Evolutionary conservation across 768 basidiomycete genomes (phyloP), one percentile per base, ranked within the genome.

Genomic region (Leccinum variicolor): DNA sequence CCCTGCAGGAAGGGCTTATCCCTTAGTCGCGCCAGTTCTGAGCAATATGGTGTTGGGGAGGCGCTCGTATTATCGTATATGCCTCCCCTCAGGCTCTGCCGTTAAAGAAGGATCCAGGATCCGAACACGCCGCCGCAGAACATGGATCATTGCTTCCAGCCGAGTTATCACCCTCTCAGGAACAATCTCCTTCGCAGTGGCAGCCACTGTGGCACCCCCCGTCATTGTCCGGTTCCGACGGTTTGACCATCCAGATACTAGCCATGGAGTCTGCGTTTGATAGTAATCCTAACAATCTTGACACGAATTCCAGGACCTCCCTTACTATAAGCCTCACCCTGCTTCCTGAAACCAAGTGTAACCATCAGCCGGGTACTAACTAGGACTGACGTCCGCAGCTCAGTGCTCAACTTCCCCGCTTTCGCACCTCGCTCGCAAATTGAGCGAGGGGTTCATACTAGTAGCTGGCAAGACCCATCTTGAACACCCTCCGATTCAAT

Each of bases 271-370:
- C n/a, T n/a, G n/a, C n/a, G n/a, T n/a, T n/a, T n/a, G n/a, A n/a
- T n/a, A n/a, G n/a, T n/a, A n/a, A n/a, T n/a, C n/a, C n/a, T n/a
- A n/a, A n/a, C n/a, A n/a, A 90, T 61, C 75, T 90, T 6, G 86
- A n/a, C n/a, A 89, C 17, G 77, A 81, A 10, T 91, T 87, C 75
- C 82, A 81, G 34, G 86, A 90, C 64, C 75, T 92, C 8, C 91
- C 91, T 71, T n/a, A n/a, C n/a, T 90, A 87, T 67, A 76, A 75
- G 39, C 86, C 86, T 3, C 57, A 29, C 9, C 23, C 54, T 23
- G 0, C 43, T 17, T 47, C 43, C 8, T 25, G 47, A 13, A 47
- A 46, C 36, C 57, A 6, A 34, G 23, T 19, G 23, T 45, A 41
- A 19, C 25, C 50, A 25, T 46, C 57, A 64, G 39, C 39, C 69